Evolutionary conservation across 2,329 filamentous ascomycete species (phyloP).

Genomic region (Colletotrichum sp.): DNA sequence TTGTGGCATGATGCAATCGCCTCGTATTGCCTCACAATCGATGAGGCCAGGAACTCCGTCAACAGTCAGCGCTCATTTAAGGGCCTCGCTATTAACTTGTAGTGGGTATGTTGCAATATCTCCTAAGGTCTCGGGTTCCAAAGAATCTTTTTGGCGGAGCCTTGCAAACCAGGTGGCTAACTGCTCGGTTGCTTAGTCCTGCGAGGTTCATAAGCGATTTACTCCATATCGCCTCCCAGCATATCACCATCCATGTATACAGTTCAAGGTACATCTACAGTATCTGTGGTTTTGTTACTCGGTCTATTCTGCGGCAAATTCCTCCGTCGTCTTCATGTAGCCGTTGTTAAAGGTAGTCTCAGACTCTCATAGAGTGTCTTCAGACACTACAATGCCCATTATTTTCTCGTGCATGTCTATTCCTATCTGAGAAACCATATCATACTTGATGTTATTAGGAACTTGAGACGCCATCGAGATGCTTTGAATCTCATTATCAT

Average conservation of each 20-base stretch:
- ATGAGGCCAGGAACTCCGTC: not conserved
- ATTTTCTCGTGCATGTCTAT: not conserved
- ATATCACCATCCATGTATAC: not conserved
- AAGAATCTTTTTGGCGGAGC: not conserved
- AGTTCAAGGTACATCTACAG: not conserved
- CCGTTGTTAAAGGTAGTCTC: not conserved
- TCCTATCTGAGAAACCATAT: not conserved
- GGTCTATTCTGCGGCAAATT: not conserved
- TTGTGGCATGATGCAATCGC: not conserved
- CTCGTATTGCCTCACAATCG: not conserved
- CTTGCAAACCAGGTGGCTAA: not conserved
- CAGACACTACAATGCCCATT: not conserved
- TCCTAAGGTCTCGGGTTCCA: not conserved
- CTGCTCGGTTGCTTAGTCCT: not conserved
- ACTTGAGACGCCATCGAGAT: not conserved
- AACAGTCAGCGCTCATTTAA: not conserved
- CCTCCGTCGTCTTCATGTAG: rapidly evolving
- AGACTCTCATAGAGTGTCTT: not conserved
- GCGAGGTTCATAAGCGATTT: not conserved
- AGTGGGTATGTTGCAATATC: not conserved
- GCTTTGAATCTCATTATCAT: not conserved
- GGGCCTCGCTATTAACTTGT: not conserved
- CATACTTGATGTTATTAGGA: rapidly evolving
- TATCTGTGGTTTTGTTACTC: not conserved
- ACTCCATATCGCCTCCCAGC: not conserved